Conservation (phyloP, 2,329 filamentous ascomycete genomes). For the Hirsutella minnesotensis region DNA sequence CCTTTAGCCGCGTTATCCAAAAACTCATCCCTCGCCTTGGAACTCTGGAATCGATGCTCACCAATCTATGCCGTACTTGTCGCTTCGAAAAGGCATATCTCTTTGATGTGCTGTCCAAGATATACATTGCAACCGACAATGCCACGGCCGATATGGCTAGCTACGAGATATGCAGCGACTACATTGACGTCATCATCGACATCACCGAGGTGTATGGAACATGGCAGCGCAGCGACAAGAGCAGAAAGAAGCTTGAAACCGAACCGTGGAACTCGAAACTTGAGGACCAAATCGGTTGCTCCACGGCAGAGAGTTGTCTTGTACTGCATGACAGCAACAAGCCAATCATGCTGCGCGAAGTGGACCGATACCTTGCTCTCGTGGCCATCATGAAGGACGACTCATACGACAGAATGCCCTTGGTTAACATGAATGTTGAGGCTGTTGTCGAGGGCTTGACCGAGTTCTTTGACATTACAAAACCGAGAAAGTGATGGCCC, state of each 20-base stretch:
- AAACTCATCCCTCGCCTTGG: conserved; percentile 90
- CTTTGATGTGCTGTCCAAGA: conserved; percentile 95
- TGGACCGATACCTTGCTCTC: conserved; percentile 64
- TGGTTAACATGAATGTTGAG: conserved; percentile 81
- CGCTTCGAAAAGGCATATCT: conserved; percentile 97
- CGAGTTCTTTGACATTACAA: conserved; percentile 67
- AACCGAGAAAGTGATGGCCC: conserved; percentile 30
- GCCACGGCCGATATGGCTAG: conserved; percentile 87
- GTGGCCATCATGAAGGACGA: conserved; percentile 83
- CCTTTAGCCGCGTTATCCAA: conserved; percentile 96
- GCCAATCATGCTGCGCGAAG: conserved; percentile 57
- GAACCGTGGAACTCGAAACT: conserved; percentile 49
- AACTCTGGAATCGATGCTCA: conserved; percentile 86
- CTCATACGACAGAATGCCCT: conserved; percentile 69
- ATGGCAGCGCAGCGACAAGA: conserved; percentile 48
- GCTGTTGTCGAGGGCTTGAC: conserved; percentile 68
- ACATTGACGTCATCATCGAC: conserved; percentile 96
- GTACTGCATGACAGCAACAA: conserved; percentile 52
- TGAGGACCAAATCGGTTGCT: conserved; percentile 54
- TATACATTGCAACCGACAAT: conserved; percentile 95
- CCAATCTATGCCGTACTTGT: conserved; percentile 84
- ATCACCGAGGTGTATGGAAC: conserved; percentile 87
- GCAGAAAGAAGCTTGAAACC: conserved; percentile 44
- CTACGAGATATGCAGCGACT: conserved; percentile 97
- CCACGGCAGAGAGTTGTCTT: conserved; percentile 56